Conservation (phyloP, 805 yeast species). For the Lipomyces sp. region DNA sequence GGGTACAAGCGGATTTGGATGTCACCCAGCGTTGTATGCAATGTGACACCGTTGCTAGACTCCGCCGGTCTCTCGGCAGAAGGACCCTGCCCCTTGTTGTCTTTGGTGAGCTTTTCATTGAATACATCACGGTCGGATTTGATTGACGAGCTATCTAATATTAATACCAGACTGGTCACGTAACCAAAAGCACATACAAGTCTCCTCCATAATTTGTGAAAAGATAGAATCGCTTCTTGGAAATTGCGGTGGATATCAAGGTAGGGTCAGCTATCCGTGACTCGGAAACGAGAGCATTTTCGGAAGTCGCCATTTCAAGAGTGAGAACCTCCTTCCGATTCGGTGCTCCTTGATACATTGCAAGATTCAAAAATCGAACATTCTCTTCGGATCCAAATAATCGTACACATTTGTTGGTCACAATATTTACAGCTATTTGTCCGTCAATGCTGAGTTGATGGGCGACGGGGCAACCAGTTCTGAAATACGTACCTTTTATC, state of each 20-base stretch:
- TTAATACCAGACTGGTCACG: background rate
- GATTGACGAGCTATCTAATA: constrained; percentile 4
- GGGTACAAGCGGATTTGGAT: constrained; percentile 48
- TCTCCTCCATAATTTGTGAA: constrained; percentile 40
- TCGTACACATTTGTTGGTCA: constrained; percentile 39
- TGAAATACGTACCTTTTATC: constrained; percentile 38
- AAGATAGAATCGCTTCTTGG: constrained; percentile 41
- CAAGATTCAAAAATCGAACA: constrained; percentile 41
- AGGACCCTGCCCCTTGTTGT: constrained; percentile 9
- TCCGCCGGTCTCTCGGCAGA: constrained; percentile 23
- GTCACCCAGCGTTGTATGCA: constrained; percentile 54
- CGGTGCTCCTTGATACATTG: constrained; percentile 46
- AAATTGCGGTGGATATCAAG: constrained; percentile 42
- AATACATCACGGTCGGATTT: constrained; percentile 41
- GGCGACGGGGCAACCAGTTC: no score
- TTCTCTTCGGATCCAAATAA: constrained; percentile 45
- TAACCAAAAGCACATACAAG: constrained; percentile 25
- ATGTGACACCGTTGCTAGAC: constrained; percentile 37
- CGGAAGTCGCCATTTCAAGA: constrained; percentile 45
- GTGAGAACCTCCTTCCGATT: constrained; percentile 39
- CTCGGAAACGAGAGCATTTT: constrained; percentile 43
- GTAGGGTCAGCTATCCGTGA: constrained; percentile 43
- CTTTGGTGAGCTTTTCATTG: constrained; percentile 39
- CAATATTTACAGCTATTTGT: constrained; percentile 38
- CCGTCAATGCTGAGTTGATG: no score